Conservation (phyloP, 306 rosid species). For the Crotalaria pallida region DNA sequence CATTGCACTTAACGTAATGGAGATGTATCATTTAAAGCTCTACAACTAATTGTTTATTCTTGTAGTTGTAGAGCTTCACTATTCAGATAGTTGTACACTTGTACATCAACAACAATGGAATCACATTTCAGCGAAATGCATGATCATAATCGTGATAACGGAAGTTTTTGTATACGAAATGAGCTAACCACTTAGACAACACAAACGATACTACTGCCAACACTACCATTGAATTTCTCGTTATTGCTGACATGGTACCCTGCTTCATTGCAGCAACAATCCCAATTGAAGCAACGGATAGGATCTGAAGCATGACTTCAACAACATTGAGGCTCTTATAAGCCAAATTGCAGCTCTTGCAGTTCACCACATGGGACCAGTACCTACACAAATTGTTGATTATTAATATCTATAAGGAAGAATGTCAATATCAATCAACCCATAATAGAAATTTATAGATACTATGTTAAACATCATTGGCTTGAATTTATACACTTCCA, state of each 20-base stretch:
- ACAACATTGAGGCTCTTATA: constrained; percentile 58
- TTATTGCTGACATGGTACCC: constrained; percentile 29
- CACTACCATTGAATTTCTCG: constrained; percentile 45
- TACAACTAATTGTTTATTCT: no score
- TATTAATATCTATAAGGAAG: background rate
- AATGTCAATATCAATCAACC: background rate
- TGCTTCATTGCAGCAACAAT: constrained; percentile 61
- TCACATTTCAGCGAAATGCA: constrained; percentile 43
- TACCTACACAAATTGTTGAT: constrained; percentile 43
- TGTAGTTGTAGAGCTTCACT: background rate
- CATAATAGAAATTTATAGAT: background rate
- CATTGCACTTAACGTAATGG: no score
- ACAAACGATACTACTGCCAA: constrained; percentile 59
- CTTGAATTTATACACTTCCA: no score
- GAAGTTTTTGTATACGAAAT: constrained; percentile 69
- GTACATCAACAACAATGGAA: background rate
- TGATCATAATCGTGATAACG: constrained; percentile 79
- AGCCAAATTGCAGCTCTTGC: constrained; percentile 75
- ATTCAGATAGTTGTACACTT: background rate
- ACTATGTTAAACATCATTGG: background rate
- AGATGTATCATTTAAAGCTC: no score
- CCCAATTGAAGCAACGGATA: constrained; percentile 59
- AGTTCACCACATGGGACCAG: constrained; percentile 78
- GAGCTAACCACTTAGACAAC: constrained; percentile 67
- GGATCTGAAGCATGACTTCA: constrained; percentile 56